Conservation (phyloP, 495 filamentous ascomycete genomes). For the Aspergillus ellipticus region DNA sequence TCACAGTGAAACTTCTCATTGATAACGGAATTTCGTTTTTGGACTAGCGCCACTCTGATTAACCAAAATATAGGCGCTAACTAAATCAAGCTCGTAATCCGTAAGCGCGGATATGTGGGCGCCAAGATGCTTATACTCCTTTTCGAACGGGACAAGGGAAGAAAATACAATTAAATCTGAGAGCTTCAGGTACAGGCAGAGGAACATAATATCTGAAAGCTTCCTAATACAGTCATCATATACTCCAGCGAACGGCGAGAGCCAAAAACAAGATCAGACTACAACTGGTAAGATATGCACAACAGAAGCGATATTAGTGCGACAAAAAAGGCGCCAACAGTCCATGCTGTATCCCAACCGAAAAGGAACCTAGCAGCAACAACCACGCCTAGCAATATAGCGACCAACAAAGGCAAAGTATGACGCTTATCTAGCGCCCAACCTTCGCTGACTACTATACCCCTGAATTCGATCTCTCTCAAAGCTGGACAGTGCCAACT, state of each 20-base stretch:
- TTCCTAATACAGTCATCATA: too few species aligned
- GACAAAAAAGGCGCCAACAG: constrained; percentile 2
- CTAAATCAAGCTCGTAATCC: background rate
- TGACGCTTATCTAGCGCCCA: background rate
- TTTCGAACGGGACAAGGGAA: constrained; percentile 1
- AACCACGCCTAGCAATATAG: constrained; percentile 4
- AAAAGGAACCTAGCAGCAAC: constrained; percentile 7
- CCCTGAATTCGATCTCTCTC: too few species aligned
- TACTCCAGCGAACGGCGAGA: constrained; percentile 5
- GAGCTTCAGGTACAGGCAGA: too few species aligned
- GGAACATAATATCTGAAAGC: too few species aligned
- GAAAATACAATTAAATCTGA: too few species aligned
- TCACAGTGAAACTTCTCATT: too few species aligned
- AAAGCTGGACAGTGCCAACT: too few species aligned
- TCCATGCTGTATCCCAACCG: constrained; percentile 2
- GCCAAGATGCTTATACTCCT: constrained; percentile 6
- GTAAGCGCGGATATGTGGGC: constrained; percentile 4
- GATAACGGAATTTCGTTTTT: background rate
- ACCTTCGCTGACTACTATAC: constrained; percentile 3
- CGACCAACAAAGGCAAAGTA: constrained; percentile 1
- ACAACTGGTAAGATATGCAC: constrained; percentile 6
- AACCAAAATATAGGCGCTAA: constrained; percentile 1
- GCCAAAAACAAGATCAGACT: constrained; percentile 5
- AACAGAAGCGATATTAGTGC: constrained; percentile 5
- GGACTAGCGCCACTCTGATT: background rate